Conservation (phyloP, 805 yeast genomes). For the Pichia occidentalis region DNA sequence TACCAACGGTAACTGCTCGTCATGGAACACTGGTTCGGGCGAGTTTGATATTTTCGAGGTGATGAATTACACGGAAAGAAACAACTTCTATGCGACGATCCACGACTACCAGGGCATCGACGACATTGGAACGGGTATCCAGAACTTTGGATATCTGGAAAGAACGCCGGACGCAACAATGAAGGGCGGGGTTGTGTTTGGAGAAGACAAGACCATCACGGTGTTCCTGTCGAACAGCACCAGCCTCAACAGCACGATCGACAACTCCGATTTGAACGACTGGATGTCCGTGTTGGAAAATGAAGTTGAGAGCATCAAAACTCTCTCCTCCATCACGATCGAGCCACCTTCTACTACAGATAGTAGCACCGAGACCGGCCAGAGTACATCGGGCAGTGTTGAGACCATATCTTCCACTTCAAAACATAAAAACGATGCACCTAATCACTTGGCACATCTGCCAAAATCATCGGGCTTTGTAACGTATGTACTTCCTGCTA, state of each 20-base stretch:
- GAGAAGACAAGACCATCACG: conserved; percentile 50
- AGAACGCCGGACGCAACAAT: conserved; percentile 47
- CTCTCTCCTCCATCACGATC: conserved; percentile 19
- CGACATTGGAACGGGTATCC: conserved; percentile 54
- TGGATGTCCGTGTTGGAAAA: conserved; percentile 36
- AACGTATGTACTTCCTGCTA: too few relatives aligned
- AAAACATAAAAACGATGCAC: too few relatives aligned
- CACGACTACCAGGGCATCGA: conserved; percentile 74
- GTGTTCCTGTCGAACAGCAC: conserved; percentile 55
- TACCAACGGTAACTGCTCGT: conserved; percentile 54
- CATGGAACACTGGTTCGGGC: conserved; percentile 77
- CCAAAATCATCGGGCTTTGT: too few relatives aligned
- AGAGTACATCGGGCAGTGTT: too few relatives aligned
- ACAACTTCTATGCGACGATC: conserved; percentile 55
- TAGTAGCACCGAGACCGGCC: too few relatives aligned
- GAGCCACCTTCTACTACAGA: conserved; percentile 8
- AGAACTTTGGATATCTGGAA: conserved; percentile 46
- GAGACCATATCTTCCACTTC: too few relatives aligned
- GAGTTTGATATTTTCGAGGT: conserved; percentile 74
- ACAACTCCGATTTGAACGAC: conserved; percentile 35
- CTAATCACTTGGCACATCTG: too few relatives aligned
- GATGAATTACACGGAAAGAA: conserved; percentile 53
- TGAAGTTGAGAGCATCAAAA: conserved; percentile 14
- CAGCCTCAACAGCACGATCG: conserved; percentile 39
- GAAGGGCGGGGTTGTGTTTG: conserved; percentile 71